Evolutionary conservation across 2,329 filamentous ascomycete genomes (phyloP), one percentile per base, ranked within the genome.

Genomic region (Sporothrix globosa): DNA sequence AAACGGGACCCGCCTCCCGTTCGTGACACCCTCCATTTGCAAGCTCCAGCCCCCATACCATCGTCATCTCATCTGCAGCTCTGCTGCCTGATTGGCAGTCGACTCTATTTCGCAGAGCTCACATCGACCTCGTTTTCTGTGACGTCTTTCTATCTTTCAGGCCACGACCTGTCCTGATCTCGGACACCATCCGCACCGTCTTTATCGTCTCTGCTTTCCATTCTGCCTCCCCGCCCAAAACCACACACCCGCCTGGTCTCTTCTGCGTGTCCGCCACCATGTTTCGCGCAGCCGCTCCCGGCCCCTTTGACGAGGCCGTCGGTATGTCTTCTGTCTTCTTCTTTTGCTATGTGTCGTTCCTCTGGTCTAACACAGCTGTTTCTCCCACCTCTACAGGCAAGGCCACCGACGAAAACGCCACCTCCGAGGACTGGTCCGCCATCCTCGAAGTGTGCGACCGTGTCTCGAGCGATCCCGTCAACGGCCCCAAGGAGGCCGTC

Each of bases 341-440:
- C 21, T 1, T 66, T 30, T 58, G 1, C 41, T 11, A 21, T 46
- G 2, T 9, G 6, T 13, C 27, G 7, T 39, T 52, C 19, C 19
- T 50, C 27, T 5, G 48, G 65, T 39, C 24, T 69, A 21, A 44
- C 60, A 61, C 17, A 9, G 6, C 13, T 65, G 30, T 70, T 70
- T 44, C 27, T 53, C 54, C 68, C 21, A 11, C 73, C 69, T 27
- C 14, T 73, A 69, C 73, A 89, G 87, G 83, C 81, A 88, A 88
- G 83, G 94, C 96, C 78, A 99, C 96, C 70, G 96, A 99, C 82
- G 96, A 99, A 86, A 99, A 97, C 81, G 87, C 98, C 76, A 98
- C 94, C 27, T 91, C 90, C 41, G 88, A 96, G 78, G 88, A 90
- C 78, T 90, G 88, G 88, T 85, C 83, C 63, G 86, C 86, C 76